Base-by-base conservation (phyloP, 2,329 filamentous ascomycete species). In the Rugonectria rugulosa region DNA sequence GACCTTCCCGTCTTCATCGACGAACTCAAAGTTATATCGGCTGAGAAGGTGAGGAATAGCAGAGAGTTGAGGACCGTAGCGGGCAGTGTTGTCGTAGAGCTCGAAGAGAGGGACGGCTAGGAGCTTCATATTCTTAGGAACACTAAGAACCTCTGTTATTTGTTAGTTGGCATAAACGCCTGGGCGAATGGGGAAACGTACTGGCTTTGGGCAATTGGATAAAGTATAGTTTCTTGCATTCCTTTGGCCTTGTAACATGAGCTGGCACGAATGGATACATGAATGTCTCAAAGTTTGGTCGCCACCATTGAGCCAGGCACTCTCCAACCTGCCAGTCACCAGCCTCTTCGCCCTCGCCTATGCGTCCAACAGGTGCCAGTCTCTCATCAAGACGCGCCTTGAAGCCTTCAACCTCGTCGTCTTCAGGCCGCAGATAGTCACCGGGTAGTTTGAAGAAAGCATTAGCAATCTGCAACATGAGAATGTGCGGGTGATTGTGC, bases 61-160 rank as follows among this genome's bases (percentile, higher is more conserved):
- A 2, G 93, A 96, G 14, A 99, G 86, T 72, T 99, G 95, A 5
- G 95, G 95, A 0, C 95, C 95, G 72, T 99, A 99, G 56, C 95
- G 84, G 11, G 89, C 90, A 1, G 92, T 97, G 75, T 99, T 99
- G 70, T 99, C 95, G 79, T 99, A 99, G 32, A 99, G 86, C 77
- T 99, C 95, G 76, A 98, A 98, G 1, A 99, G 82, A 1, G 95
- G 95, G 2, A 99, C 95, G 2, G 95, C 95, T 34, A 99, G 88
- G 20, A 99, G 87, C 74, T 99, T 99, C 95, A 99, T 98, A 77
- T 99, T 99, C 80, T 99, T 99, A 0, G 95, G 95, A 8, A 99
- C 95, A 69, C 91, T 96, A 37, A 99, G 83, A 12, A 98, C 90
- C 79, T 97, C 92, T 96, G 72, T 52, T 24, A 23, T 26, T 27